phyloP scores from a whole-genome alignment of 2,329 filamentous ascomycete species.

The Myriosclerotinia curreyana region DNA sequence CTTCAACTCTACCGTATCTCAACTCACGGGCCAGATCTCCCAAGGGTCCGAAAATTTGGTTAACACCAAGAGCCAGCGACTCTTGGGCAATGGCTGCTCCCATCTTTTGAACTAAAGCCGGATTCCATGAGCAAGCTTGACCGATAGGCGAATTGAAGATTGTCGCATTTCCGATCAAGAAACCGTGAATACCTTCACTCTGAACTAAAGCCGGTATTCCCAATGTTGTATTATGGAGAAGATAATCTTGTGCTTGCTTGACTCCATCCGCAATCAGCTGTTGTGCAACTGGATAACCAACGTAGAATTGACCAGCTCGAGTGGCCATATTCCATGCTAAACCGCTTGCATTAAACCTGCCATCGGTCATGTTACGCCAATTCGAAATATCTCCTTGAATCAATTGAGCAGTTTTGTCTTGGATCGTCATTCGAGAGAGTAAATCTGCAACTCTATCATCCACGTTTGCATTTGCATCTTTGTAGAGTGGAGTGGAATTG shows the following conservation, averaged over 20 bases:
- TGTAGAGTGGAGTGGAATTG: constrained; percentile 51
- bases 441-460: constrained; percentile 66
- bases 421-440: constrained; percentile 67
- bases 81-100: constrained; percentile 63
- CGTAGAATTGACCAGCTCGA: constrained; percentile 61
- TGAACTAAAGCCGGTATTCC: constrained; percentile 73
- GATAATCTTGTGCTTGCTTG: constrained; percentile 65
- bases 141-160: constrained; percentile 78
- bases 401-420: constrained; percentile 70
- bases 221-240: constrained; percentile 61
- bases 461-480: constrained; percentile 58
- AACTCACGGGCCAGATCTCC: constrained; percentile 69
- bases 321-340: constrained; percentile 60
- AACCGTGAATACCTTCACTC: constrained; percentile 71
- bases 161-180: constrained; percentile 68
- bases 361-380: constrained; percentile 67
- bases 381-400: constrained; percentile 69
- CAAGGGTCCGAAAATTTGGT: constrained; percentile 69
- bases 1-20: constrained; percentile 70
- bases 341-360: constrained; percentile 64
- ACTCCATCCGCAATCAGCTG: constrained; percentile 61
- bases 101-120: constrained; percentile 63
- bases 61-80: constrained; percentile 64
- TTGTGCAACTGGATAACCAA: constrained; percentile 64
- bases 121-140: constrained; percentile 69